Base-by-base conservation (phyloP, 2,329 filamentous ascomycete species). In the Exophiala calicioides region DNA sequence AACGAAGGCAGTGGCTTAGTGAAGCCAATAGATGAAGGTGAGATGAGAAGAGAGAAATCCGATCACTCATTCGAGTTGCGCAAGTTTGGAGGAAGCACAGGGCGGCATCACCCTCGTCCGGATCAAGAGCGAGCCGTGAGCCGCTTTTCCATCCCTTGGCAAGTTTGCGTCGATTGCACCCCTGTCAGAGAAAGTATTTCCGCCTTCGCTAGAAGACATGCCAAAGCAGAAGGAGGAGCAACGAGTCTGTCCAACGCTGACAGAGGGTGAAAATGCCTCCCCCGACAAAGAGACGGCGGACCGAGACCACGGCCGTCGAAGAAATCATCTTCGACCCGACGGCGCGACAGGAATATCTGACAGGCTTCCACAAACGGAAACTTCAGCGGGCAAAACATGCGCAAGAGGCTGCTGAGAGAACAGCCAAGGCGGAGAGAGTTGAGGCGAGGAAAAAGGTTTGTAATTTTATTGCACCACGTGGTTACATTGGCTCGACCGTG, bases 331-430 rank as follows among this genome's bases (percentile, higher is more conserved):
- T 97, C 71, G 90, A 98, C 71, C 72, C 78, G 52, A 76, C 78
- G 52, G 87, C 87, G 34, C 84, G 93, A 56, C 74, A 86, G 56
- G 90, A 97, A 62, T 98, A 88, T 65, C 77, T 98, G 47, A 96
- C 90, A 0, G 93, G 93, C 2, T 98, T 98, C 70, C 90, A 91
- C 74, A 98, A 97, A 77, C 85, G 93, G 68, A 97, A 96, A 68
- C 72, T 87, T 42, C 86, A 89, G 66, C 80, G 93, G 27, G 82
- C 84, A 57, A 94, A 95, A 72, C 76, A 84, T 67, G 91, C 91
- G 1, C 86, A 93, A 63, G 89, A 93, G 58, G 77, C 86, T 58
- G 88, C 88, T 3, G 83, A 81, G 34, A 85, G 88, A 68, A 83
- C 79, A 64, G 89, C 84, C 36, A 82, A 84, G 38, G 80, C 90